Base-by-base conservation (phyloP, 2,329 filamentous ascomycete species). In the Diplodia scrobiculata region DNA sequence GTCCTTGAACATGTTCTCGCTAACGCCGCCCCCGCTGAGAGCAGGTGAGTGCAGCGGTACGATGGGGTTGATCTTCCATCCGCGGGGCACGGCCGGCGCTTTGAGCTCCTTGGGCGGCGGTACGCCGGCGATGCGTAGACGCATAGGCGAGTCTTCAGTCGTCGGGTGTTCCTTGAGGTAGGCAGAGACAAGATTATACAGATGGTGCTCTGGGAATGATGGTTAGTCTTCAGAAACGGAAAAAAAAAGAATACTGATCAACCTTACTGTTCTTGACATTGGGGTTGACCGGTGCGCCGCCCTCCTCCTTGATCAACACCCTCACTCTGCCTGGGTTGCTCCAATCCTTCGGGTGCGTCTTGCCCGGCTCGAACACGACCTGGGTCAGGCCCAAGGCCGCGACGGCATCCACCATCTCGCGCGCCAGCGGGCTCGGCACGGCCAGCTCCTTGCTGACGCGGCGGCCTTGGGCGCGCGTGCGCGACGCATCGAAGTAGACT, bases 281-380 rank as follows among this genome's bases (percentile, higher is more conserved):
- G 29, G 79, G 71, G 68, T 83, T 84, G 45, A 83, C 73, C 53
- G 79, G 73, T 68, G 78, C 78, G 38, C 85, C 85, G 67, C 86
- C 82, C 69, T 84, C 87, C 76, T 87, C 89, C 76, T 87, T 89
- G 66, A 97, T 81, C 73, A 89, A 81, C 59, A 98, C 87, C 71
- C 91, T 88, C 69, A 98, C 91, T 67, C 95, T 85, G 3, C 95
- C 95, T 13, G 95, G 95, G 81, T 99, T 99, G 66, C 90, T 89
- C 95, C 95, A 99, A 82, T 99, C 95, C 80, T 95, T 94, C 6
- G 95, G 95, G 79, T 99, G 95, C 68, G 88, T 85, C 82, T 97
- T 97, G 75, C 90, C 90, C 0, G 93, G 91, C 80, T 99, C 95
- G 76, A 97, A 90, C 7, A 95, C 87, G 51, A 89, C 88, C 68